Evolutionary conservation across 257 asterid genomes (phyloP).

Genomic region (Leonotis leonurus): DNA sequence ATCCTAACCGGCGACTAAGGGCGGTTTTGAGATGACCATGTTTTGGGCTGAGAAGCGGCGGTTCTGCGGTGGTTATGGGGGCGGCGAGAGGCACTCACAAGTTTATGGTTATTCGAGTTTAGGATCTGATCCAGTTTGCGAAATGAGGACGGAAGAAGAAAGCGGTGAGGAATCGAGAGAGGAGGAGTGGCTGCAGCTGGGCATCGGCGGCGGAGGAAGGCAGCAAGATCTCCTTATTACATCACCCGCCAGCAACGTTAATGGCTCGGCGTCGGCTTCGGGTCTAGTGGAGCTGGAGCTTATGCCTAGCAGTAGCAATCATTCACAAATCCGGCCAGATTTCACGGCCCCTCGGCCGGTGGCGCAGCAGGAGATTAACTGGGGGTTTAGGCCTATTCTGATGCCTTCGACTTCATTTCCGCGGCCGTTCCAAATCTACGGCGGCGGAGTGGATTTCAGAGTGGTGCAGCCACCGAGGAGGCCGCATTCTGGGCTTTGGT

Average conservation of each 20-base stretch:
- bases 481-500: slow-evolving; percentile 88
- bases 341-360: slow-evolving; percentile 31
- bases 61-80: slow-evolving; percentile 20
- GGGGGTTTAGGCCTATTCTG: slow-evolving; percentile 46
- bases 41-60: slow-evolving; percentile 35
- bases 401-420: slow-evolving; percentile 18
- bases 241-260: slow-evolving; percentile 9
- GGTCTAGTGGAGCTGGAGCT: slow-evolving; percentile 59
- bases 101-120: slow-evolving; percentile 13
- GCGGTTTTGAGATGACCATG: slow-evolving; percentile 62
- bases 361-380: slow-evolving; percentile 33
- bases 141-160: slow-evolving; percentile 37
- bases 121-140: slow-evolving; percentile 41
- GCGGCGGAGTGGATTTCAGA: slow-evolving; percentile 49
- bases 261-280: slow-evolving; percentile 14
- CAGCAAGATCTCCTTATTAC: no score
- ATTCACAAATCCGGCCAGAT: slow-evolving; percentile 19
- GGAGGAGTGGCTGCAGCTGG: slow-evolving; percentile 63
- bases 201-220: slow-evolving; percentile 48
- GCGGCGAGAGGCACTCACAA: no score
- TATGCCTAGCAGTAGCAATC: slow-evolving; percentile 20
- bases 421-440: slow-evolving; percentile 43
- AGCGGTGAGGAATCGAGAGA: no score
- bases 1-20: background rate
- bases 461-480: slow-evolving; percentile 72